Evolutionary conservation across 306 rosid species (phyloP).

Genomic region (Pterocarpus santalinus): DNA sequence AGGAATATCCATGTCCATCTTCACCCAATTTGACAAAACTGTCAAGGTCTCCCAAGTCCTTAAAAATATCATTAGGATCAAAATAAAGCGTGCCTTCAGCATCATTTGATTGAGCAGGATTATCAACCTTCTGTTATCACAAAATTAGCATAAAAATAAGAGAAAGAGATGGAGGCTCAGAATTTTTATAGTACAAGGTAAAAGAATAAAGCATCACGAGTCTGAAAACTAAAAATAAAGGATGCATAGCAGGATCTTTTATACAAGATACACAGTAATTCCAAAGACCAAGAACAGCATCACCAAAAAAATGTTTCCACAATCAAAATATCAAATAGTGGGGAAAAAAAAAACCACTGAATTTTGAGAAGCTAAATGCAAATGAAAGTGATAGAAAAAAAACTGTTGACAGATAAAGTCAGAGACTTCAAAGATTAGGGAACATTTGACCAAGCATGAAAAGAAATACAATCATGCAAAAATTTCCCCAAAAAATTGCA

Average conservation of each 20-base stretch:
- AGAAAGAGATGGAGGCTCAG: slow-evolving; percentile 4
- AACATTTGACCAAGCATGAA: not conserved
- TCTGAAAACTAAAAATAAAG: not conserved
- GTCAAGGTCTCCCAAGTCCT: slow-evolving; percentile 54
- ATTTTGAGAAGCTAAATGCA: no score
- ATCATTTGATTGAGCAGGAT: slow-evolving; percentile 9
- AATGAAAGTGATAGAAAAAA: not conserved
- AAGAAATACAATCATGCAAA: not conserved
- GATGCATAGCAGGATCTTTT: slow-evolving; percentile 20
- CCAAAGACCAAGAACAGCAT: slow-evolving; percentile 19
- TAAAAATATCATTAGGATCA: slow-evolving; percentile 42
- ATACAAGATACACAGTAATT: not conserved
- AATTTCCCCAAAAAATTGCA: not conserved
- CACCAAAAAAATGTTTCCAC: not conserved
- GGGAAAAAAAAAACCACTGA: no score
- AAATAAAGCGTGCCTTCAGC: slow-evolving; percentile 20
- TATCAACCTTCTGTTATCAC: slow-evolving; percentile 42
- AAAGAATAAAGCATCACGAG: slow-evolving; percentile 7
- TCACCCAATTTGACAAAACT: slow-evolving; percentile 37
- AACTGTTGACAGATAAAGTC: not conserved
- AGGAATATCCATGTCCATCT: slow-evolving; percentile 4
- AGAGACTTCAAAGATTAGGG: not conserved
- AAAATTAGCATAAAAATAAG: slow-evolving; percentile 23
- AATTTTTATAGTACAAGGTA: not conserved
- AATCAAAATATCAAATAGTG: not conserved